Conservation (phyloP, 345 rosid genomes). For the Viola odorata region DNA sequence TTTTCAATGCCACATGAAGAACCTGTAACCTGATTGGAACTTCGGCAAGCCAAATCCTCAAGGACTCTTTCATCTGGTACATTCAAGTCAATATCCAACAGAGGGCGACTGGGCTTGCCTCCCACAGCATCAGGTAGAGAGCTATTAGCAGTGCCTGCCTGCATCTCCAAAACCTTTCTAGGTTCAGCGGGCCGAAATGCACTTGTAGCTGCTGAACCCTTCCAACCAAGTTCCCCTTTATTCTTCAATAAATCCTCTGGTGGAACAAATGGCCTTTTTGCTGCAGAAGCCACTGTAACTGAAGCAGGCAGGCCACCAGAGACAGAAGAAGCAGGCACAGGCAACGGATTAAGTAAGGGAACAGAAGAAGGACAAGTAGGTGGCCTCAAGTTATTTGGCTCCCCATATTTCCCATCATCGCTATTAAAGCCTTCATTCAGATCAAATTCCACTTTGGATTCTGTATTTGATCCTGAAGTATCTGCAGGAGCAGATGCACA, state of each 20-base stretch:
- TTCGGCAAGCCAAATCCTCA: constrained; percentile 56
- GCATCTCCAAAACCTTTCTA: constrained; percentile 47
- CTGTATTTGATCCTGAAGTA: constrained; percentile 31
- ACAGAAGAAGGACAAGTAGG: constrained; percentile 29
- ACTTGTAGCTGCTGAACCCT: constrained; percentile 97
- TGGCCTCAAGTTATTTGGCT: constrained; percentile 32
- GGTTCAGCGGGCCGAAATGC: constrained; percentile 98
- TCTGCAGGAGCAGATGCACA: constrained; percentile 26
- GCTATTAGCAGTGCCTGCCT: constrained; percentile 21
- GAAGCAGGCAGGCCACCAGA: constrained; percentile 53
- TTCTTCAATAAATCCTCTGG: constrained; percentile 62
- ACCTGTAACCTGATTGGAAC: constrained; percentile 29
- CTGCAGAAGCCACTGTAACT: constrained; percentile 82
- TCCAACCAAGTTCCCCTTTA: constrained; percentile 82
- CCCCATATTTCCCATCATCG: constrained; percentile 50
- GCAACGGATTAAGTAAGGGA: constrained; percentile 35
- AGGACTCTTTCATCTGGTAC: constrained; percentile 73
- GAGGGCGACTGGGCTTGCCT: constrained; percentile 44
- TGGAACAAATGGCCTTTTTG: constrained; percentile 79
- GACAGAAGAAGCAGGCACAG: constrained; percentile 40
- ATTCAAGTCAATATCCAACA: constrained; percentile 76
- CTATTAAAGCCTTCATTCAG: constrained; percentile 67
- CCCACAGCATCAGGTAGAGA: constrained; percentile 34
- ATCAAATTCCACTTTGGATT: constrained; percentile 69
- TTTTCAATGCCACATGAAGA: constrained; percentile 24